Conservation (phyloP, 495 filamentous ascomycete genomes). For the Annulohypoxylon maeteangense region DNA sequence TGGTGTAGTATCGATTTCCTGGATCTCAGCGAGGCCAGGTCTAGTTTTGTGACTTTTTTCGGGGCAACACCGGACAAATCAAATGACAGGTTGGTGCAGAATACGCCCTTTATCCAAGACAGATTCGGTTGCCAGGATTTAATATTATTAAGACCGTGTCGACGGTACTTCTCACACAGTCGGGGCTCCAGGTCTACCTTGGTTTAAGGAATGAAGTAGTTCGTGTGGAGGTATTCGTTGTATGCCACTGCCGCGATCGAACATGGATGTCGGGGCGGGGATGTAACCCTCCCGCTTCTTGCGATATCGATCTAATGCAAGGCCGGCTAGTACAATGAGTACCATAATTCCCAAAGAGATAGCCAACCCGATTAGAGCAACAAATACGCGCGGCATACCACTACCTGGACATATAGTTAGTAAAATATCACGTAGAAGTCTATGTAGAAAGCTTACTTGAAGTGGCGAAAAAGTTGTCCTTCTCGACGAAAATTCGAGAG, state of each 20-base stretch:
- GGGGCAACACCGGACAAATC: slow-evolving; percentile 1
- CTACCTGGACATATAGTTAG: slow-evolving; percentile 53
- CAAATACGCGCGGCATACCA: slow-evolving; percentile 81
- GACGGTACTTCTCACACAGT: slow-evolving; percentile 48
- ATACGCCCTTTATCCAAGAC: not conserved
- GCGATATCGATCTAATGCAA: slow-evolving; percentile 84
- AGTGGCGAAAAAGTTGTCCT: slow-evolving; percentile 67
- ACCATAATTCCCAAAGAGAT: slow-evolving; percentile 88
- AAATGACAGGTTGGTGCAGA: not conserved
- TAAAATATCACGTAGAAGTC: slow-evolving; percentile 37
- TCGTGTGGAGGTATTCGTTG: slow-evolving; percentile 83
- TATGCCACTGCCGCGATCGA: slow-evolving; percentile 80
- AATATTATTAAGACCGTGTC: not conserved
- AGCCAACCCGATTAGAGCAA: slow-evolving; percentile 92
- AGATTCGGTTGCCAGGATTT: not conserved
- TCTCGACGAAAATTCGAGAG: slow-evolving; percentile 79
- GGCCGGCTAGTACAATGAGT: slow-evolving; percentile 84
- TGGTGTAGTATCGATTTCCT: slow-evolving; percentile 25
- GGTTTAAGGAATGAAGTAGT: slow-evolving; percentile 68
- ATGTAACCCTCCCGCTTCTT: slow-evolving; percentile 88
- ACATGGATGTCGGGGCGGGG: slow-evolving; percentile 77
- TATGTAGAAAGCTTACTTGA: slow-evolving; percentile 42
- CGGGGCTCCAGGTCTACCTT: slow-evolving; percentile 53
- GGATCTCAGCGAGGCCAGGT: slow-evolving; percentile 13
- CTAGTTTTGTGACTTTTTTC: slow-evolving; percentile 13